Conservation (phyloP, 1,284 basidiomycete genomes). For the Rhodotorula sp. region DNA sequence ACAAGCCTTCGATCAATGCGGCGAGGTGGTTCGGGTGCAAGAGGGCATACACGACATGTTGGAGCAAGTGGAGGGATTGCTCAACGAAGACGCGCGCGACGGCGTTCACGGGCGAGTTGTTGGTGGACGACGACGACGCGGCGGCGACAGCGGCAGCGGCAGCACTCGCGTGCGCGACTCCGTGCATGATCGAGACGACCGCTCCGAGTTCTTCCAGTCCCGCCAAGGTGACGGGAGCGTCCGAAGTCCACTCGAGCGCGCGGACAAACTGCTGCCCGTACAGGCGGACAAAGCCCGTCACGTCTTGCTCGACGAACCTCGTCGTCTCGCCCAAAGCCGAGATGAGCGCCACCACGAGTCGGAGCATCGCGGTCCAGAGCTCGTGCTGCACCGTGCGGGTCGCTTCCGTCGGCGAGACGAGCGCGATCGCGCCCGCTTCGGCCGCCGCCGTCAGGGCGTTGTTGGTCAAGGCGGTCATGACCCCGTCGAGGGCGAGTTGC, state of each 20-base stretch:
- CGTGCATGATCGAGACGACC: constrained; percentile 59
- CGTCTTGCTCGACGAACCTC: constrained; percentile 81
- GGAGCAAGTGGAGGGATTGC: constrained; percentile 66
- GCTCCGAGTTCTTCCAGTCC: constrained; percentile 77
- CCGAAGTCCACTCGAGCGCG: constrained; percentile 74
- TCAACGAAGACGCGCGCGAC: constrained; percentile 24
- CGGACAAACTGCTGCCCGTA: constrained; percentile 75
- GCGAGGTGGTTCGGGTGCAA: constrained; percentile 85
- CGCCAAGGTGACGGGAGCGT: constrained; percentile 67
- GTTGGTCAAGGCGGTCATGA: constrained; percentile 76
- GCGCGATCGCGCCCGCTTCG: constrained; percentile 69
- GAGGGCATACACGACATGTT: constrained; percentile 82
- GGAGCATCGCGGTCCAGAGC: constrained; percentile 80
- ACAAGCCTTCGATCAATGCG: constrained; percentile 74
- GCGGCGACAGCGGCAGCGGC: constrained; percentile 60
- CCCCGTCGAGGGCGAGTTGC: constrained; percentile 75
- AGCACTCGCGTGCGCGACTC: constrained; percentile 11
- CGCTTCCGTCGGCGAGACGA: constrained; percentile 64
- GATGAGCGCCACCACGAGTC: constrained; percentile 72
- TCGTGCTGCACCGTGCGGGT: constrained; percentile 73
- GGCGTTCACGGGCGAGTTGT: constrained; percentile 9
- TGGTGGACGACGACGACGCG: not conserved
- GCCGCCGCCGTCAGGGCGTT: constrained; percentile 73
- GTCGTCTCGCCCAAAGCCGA: constrained; percentile 58
- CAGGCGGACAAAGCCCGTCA: constrained; percentile 78